Conservation (phyloP, 2,329 filamentous ascomycete species). For the Colletotrichum sp. region DNA sequence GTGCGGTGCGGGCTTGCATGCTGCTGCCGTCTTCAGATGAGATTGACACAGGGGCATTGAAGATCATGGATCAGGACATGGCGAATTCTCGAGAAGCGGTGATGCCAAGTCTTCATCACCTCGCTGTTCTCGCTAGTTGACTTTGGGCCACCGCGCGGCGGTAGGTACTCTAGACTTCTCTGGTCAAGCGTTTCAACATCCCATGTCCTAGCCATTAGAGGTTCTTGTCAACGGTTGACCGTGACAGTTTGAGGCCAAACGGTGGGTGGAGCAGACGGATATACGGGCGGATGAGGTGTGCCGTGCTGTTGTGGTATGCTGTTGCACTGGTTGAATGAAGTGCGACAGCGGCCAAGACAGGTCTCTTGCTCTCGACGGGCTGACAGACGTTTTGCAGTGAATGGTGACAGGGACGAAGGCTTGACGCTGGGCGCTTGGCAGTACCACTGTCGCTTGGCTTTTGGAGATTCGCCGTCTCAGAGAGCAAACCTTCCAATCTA, state of each 20-base stretch:
- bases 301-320: background rate
- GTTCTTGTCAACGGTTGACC: background rate
- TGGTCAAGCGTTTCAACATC: background rate
- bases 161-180: background rate
- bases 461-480: constrained; percentile 8
- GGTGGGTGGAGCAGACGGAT: background rate
- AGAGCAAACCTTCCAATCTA: background rate
- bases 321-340: background rate
- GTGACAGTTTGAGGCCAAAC: background rate
- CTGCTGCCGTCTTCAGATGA: constrained; percentile 11
- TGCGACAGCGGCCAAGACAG: constrained; percentile 2
- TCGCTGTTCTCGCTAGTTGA: background rate
- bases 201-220: background rate
- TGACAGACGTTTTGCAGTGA: background rate
- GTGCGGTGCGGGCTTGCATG: background rate
- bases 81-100: background rate
- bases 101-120: background rate
- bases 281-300: background rate
- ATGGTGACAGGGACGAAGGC: constrained; percentile 1
- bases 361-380: background rate
- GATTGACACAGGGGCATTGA: constrained; percentile 14
- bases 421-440: background rate
- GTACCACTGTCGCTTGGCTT: background rate
- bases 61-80: constrained; percentile 8
- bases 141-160: background rate